These are phyloP conservation scores for Eutrema salsugineum DNA, from an alignment of 441 rosid species.

Conservation along the genomic window DNA sequence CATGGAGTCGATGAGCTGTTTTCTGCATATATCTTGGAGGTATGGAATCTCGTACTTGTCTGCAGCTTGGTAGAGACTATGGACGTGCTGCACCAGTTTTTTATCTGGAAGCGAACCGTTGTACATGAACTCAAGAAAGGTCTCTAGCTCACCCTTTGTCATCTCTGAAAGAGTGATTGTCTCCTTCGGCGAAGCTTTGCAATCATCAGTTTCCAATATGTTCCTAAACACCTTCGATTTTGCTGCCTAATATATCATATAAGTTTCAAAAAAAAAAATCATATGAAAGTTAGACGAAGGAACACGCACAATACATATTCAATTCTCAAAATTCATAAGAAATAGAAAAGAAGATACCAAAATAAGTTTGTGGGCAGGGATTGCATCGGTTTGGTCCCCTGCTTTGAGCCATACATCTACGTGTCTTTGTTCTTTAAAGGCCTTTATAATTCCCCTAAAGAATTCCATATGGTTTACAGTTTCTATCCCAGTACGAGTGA, in stretches of 20 bases:
- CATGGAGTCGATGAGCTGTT: neutral
- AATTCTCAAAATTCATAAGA: neutral
- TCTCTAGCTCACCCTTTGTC: constrained; percentile 49
- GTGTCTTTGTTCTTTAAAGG: neutral
- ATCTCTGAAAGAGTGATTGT: constrained; percentile 44
- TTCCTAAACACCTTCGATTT: constrained; percentile 62
- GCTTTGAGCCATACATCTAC: constrained; percentile 5
- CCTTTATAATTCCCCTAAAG: neutral
- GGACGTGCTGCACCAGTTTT: constrained; percentile 8
- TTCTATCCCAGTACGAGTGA: too few relatives aligned
- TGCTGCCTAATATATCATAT: constrained; percentile 35
- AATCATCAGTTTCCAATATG: constrained; percentile 46
- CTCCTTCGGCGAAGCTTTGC: constrained; percentile 47
- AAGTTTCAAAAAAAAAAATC: too few relatives aligned
- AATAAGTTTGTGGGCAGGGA: neutral
- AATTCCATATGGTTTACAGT: neutral
- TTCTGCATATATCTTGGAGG: constrained; percentile 1
- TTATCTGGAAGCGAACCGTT: constrained; percentile 37
- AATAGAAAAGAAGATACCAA: neutral
- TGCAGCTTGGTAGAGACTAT: neutral
- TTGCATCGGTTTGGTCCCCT: neutral
- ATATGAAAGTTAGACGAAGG: neutral
- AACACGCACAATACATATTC: neutral
- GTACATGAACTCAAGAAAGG: constrained; percentile 54
- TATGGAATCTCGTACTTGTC: neutral